A percentile compares a stretch with the other conserved stretches of the same genome.
Conservation (phyloP, 345 rosid species). For the Salix udensis region DNA sequence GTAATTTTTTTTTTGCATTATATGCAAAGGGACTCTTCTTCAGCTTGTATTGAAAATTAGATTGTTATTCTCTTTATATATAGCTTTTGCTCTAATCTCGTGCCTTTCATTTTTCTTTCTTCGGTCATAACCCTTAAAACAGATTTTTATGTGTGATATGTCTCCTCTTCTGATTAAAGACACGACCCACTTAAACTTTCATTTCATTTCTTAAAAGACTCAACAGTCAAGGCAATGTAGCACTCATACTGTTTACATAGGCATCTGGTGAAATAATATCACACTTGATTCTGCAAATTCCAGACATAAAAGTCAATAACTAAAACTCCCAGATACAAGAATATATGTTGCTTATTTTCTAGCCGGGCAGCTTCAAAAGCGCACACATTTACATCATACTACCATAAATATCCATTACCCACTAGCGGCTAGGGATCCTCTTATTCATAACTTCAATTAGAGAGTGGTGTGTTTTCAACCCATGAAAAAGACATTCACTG, state of each 20-base stretch:
- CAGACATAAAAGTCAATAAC: not conserved
- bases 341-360: not conserved
- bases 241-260: not conserved
- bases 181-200: not conserved
- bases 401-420: not conserved
- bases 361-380: not conserved
- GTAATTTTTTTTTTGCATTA: not conserved
- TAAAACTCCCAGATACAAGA: not conserved
- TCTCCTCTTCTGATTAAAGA: not conserved
- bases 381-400: not conserved
- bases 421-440: not conserved
- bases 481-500: too few species aligned
- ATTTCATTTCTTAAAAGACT: not conserved
- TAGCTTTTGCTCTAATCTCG: too few species aligned
- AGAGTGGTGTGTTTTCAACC: too few species aligned
- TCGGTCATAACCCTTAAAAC: not conserved
- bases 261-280: not conserved
- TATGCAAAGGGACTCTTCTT: not conserved
- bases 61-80: too few species aligned
- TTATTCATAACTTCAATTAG: not conserved
- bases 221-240: not conserved
- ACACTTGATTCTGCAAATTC: not conserved
- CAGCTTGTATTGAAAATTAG: too few species aligned
- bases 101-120: not conserved
- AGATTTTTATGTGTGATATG: not conserved